Base-by-base conservation (phyloP, 2,329 filamentous ascomycete species). In the Aspergillus transmontanensis region DNA sequence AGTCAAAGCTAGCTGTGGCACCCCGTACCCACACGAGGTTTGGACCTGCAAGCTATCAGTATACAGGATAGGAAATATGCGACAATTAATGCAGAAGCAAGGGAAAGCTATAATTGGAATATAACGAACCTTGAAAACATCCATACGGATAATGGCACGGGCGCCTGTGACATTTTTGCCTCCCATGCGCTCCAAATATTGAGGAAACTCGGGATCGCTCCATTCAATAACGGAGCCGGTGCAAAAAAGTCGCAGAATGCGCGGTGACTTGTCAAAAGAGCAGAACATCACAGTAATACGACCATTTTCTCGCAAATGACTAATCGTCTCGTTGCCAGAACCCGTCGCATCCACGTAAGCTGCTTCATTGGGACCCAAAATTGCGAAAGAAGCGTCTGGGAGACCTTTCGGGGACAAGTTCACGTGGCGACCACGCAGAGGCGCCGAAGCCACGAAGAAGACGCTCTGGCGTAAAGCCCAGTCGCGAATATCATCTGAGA, bases 381-480 rank as follows among this genome's bases (percentile, higher is more conserved):
- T 80, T 36, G 85, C 82, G 70, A 91, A 87, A 32, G 88, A 88
- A n/a, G 84, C 79, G 21, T 84, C 81, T 0, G 86, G 81, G 26
- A 89, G 83, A 56, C 91, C 90, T 76, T 94, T 93, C 56, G 91
- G 90, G 0, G 90, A 93, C 60, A 93, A 79, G 71, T 94, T 94
- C 80, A 94, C 82, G 79, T 94, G 90, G 1, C 80, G 77, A 23
- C 86, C 88, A n/a, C 84, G 83, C 30, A 87, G 83, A 0, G 90
- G 90, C 0, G 91, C 90, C 16, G 89, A 91, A 46, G 87, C 89
- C 12, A 90, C 89, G 81, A 90, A 93, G 83, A 93, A 93, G 70
- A 94, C 80, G 60, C 88, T 86, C 70, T 94, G 91, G 12, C 81
- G 76, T 55, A 88, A 81, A 57, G 88, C 85, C 89, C 90, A 93